Evolutionary conservation across 768 basidiomycete genomes (phyloP).

Genomic region (Lactifluus pinguis): DNA sequence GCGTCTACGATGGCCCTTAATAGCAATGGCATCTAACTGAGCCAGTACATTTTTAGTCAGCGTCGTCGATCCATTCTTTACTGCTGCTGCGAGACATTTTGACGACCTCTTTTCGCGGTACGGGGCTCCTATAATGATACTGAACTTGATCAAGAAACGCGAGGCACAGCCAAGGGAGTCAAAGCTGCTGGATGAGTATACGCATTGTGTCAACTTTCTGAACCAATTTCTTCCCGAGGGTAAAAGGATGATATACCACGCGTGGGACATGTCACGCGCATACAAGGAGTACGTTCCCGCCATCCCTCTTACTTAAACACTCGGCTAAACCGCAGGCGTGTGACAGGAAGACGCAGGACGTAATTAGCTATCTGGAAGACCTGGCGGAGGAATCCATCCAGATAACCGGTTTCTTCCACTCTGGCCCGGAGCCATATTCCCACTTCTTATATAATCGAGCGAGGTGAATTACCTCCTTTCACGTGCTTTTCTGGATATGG

Average conservation of each 20-base stretch:
- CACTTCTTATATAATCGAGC: constrained; percentile 46
- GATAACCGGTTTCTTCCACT: constrained; percentile 91
- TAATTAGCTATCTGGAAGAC: constrained; percentile 91
- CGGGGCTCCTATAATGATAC: constrained; percentile 79
- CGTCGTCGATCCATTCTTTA: constrained; percentile 91
- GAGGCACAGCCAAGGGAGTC: constrained; percentile 77
- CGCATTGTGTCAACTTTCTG: constrained; percentile 83
- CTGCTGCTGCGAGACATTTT: constrained; percentile 88
- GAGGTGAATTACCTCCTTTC: constrained; percentile 25
- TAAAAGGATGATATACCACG: constrained; percentile 83
- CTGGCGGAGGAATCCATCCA: constrained; percentile 90
- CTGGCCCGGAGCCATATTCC: constrained; percentile 77
- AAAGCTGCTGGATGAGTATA: constrained; percentile 85
- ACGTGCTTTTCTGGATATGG: constrained; percentile 1
- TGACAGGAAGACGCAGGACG: constrained; percentile 83
- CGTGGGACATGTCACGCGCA: constrained; percentile 95
- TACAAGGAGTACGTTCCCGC: constrained; percentile 73
- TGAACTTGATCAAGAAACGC: constrained; percentile 89
- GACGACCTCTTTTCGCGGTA: constrained; percentile 85
- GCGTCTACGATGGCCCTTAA: not conserved
- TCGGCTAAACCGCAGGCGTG: not conserved
- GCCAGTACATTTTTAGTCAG: constrained; percentile 45
- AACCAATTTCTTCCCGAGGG: constrained; percentile 89
- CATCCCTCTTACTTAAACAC: constrained; percentile 1
- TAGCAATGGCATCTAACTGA: not conserved